Base-by-base conservation (phyloP, 768 basidiomycete species). In the Termitomyces sp. region DNA sequence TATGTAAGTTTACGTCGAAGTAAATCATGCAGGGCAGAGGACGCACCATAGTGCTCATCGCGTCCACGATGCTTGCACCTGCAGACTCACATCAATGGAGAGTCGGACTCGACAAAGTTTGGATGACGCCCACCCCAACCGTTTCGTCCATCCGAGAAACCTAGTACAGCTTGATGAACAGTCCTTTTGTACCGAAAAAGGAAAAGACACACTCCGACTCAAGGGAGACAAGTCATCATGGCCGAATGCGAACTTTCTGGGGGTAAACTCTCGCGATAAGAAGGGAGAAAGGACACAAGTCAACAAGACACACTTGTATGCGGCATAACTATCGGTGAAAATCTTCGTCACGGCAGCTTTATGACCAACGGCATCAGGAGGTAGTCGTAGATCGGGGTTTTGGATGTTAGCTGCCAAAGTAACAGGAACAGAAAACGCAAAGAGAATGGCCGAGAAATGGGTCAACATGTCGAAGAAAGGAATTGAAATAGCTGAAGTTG, bases 1-100 rank as follows among this genome's bases (percentile, higher is more conserved):
- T n/a, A n/a, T n/a, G 29, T 51, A 43, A 36, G 49, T 23, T 31
- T 29, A 5, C 23, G 25, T 38, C n/a, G n/a, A n/a, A n/a, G 15
- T 25, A 53, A 12, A 35, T 40, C 13, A 0, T n/a, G n/a, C 49
- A 18, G n/a, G 53, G 12, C 31, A 23, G 47, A 23, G 39, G 16
- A 55, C 76, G 31, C 58, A 84, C 84, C 81, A 88, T 76, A 1
- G 87, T 87, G 41, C 66, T 66, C 71, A 89, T 65, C 0, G 79
- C 79, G 63, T 89, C 87, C 11, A 81, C 76, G 44, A 88, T 82
- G 16, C 80, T 74, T 35, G 86, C 85, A 38, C 86, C 86, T 85
- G 65, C 15, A 39, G 11, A 5, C 46, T 44, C 20, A 52, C 45
- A 1, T n/a, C 31, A 45, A 29, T 11, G 13, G 9, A 7, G 29